These are phyloP conservation scores for Bullera alba DNA, from an alignment of 768 basidiomycete species.

Conservation along the genomic window DNA sequence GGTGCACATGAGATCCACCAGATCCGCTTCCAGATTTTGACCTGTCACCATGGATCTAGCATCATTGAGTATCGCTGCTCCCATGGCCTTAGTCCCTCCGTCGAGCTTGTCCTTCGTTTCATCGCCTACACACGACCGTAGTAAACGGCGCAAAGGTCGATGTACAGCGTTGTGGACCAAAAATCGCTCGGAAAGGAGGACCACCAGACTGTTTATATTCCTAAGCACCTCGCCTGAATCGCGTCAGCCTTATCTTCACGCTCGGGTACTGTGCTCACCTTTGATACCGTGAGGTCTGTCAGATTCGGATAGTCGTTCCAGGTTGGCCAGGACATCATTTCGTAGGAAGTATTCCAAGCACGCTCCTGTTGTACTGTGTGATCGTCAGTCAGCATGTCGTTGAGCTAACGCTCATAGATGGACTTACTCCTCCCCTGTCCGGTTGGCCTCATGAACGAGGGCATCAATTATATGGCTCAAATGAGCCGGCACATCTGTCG, in stretches of 20 bases:
- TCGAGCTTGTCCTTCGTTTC: conserved; percentile 82
- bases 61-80: too few relatives aligned
- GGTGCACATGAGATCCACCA: conserved; percentile 86
- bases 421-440: conserved; percentile 73
- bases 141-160: conserved; percentile 72
- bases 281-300: conserved; percentile 87
- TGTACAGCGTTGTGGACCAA: conserved; percentile 87
- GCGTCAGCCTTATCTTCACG: neutral
- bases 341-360: conserved; percentile 88
- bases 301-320: conserved; percentile 75
- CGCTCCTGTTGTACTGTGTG: conserved; percentile 66
- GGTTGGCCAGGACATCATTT: conserved; percentile 75
- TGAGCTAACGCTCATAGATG: conserved; percentile 1
- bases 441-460: conserved; percentile 75
- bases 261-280: conserved; percentile 18
- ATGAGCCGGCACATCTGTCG: conserved; percentile 70
- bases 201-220: conserved; percentile 81
- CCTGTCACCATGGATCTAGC: too few relatives aligned
- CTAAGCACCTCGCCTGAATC: conserved; percentile 66
- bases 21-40: conserved; percentile 53
- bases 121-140: conserved; percentile 84
- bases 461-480: conserved; percentile 75
- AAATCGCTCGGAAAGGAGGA: conserved; percentile 86
- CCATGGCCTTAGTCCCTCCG: conserved; percentile 64
- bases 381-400: conserved; percentile 6